Evolutionary conservation across 306 rosid species (phyloP).

Genomic region (Delonix regia): DNA sequence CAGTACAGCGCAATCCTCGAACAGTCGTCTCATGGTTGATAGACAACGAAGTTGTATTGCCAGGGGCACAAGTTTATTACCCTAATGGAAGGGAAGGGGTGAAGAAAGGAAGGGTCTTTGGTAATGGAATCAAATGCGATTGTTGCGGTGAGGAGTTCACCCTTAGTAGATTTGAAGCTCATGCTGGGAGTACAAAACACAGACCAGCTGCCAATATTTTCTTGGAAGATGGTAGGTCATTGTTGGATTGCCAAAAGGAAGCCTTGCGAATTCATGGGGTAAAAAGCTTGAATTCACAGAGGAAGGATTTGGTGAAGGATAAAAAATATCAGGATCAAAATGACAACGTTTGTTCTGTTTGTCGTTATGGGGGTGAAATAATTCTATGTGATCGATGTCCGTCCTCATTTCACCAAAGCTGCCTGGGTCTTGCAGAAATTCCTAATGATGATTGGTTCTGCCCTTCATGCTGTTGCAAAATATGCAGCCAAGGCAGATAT

Average conservation of each 20-base stretch:
- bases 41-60: conserved; percentile 32
- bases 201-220: conserved; percentile 60
- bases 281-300: background rate
- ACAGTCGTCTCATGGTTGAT: conserved; percentile 44
- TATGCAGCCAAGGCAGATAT: conserved; percentile 38
- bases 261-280: background rate
- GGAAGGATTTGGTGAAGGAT: background rate
- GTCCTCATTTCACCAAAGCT: conserved; percentile 50
- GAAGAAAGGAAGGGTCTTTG: conserved; percentile 47
- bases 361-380: conserved; percentile 61
- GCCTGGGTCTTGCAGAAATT: conserved; percentile 47
- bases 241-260: conserved; percentile 51
- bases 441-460: conserved; percentile 71
- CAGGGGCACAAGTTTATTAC: conserved; percentile 38
- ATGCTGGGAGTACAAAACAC: conserved; percentile 59
- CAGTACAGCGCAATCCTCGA: conserved; percentile 17
- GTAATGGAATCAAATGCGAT: conserved; percentile 58
- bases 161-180: conserved; percentile 59
- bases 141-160: conserved; percentile 52
- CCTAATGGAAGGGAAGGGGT: background rate
- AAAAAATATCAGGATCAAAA: background rate
- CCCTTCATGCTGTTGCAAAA: conserved; percentile 63
- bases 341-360: conserved; percentile 50
- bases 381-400: conserved; percentile 68
- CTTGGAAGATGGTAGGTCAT: conserved; percentile 64